Percentiles rank a stretch among this genome's conserved stretches.
phyloP scores from a whole-genome alignment of 495 filamentous ascomycete genomes.

The Daldinia concentrica region DNA sequence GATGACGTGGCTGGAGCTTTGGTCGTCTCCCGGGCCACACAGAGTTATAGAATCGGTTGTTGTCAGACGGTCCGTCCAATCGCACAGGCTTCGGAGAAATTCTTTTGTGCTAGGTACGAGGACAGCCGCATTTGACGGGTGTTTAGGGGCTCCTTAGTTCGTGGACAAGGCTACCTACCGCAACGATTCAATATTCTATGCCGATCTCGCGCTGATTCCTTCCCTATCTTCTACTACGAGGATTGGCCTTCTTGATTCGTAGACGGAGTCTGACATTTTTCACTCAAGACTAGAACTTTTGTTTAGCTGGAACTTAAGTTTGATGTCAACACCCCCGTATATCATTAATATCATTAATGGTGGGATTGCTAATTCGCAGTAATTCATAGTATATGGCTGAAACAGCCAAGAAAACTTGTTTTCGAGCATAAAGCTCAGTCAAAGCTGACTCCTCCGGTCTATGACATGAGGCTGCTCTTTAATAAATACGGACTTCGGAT shows the following conservation, averaged over 20 bases:
- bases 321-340: background rate
- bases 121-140: constrained; percentile 26
- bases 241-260: background rate
- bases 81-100: constrained; percentile 24
- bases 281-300: background rate
- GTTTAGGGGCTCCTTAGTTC: background rate
- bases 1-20: constrained; percentile 44
- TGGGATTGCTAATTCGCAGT: too few relatives aligned
- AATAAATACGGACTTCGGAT: background rate
- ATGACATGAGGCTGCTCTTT: background rate
- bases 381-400: constrained; percentile 8
- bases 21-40: constrained; percentile 8
- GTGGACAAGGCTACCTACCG: background rate
- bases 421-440: constrained; percentile 1
- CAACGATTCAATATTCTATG: background rate
- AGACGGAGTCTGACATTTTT: background rate
- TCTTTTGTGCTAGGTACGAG: background rate
- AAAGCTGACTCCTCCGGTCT: background rate
- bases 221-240: background rate
- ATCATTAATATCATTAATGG: background rate
- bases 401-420: constrained; percentile 34
- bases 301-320: background rate
- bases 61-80: constrained; percentile 35
- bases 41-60: constrained; percentile 12
- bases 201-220: background rate